Conservation (phyloP, 352 stramenopile species). For the Saprolegnia diclina region DNA sequence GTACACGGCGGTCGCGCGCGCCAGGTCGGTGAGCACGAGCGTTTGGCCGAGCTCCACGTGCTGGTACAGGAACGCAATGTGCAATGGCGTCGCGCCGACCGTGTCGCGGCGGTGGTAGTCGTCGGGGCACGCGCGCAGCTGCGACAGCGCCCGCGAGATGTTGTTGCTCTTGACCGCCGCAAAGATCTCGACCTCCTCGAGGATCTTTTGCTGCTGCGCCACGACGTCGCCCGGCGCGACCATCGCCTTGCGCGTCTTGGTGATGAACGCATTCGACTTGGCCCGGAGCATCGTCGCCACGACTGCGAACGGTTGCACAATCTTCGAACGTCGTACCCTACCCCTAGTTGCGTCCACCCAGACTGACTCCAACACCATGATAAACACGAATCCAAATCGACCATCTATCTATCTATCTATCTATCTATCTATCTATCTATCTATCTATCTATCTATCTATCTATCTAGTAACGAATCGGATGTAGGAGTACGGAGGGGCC, state of each 20-base stretch:
- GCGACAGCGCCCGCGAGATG: conserved; percentile 27
- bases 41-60: conserved; percentile 45
- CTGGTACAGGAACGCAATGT: conserved; percentile 48
- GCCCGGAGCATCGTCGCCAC: too few species aligned
- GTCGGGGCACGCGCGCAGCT: conserved; percentile 25
- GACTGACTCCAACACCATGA: too few species aligned
- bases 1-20: conserved; percentile 39
- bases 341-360: too few species aligned
- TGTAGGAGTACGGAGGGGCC: too few species aligned
- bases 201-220: conserved; percentile 47
- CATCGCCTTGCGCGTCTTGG: not conserved
- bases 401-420: too few species aligned
- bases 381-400: too few species aligned
- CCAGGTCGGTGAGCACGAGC: conserved; percentile 32
- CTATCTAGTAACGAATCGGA: too few species aligned
- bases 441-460: too few species aligned
- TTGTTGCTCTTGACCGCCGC: conserved; percentile 44
- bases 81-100: conserved; percentile 40
- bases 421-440: too few species aligned
- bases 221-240: conserved; percentile 29
- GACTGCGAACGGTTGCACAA: too few species aligned
- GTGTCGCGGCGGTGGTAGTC: conserved; percentile 32
- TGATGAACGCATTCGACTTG: too few species aligned
- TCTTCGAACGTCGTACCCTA: too few species aligned
- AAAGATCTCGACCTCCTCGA: conserved; percentile 47